phyloP scores from a whole-genome alignment of 495 filamentous ascomycete species.

The Saxophila tyrrhenica region DNA sequence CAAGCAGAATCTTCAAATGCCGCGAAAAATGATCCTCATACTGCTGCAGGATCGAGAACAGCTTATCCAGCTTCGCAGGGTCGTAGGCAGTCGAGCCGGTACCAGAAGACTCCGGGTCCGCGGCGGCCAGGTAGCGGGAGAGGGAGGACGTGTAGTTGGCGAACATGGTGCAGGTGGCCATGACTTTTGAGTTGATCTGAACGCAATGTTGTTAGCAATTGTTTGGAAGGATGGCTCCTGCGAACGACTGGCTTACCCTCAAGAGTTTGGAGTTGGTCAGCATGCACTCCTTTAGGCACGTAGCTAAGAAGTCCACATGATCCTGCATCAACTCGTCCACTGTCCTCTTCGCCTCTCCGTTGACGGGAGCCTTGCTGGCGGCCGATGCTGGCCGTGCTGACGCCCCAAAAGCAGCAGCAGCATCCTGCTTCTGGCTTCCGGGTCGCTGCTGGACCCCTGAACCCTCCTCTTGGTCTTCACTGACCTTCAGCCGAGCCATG shows the following conservation, averaged over 20 bases:
- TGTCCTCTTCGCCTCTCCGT: constrained; percentile 47
- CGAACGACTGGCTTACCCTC: constrained; percentile 45
- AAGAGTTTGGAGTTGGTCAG: constrained; percentile 89
- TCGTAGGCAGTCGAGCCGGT: constrained; percentile 38
- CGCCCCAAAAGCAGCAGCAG: background rate
- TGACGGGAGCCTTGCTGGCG: constrained; percentile 28
- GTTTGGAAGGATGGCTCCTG: background rate
- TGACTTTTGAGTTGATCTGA: constrained; percentile 90
- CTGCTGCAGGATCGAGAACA: constrained; percentile 71
- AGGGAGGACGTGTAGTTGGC: constrained; percentile 74
- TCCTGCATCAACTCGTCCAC: constrained; percentile 98
- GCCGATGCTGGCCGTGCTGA: constrained; percentile 7
- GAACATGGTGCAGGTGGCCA: constrained; percentile 86
- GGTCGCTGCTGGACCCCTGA: background rate
- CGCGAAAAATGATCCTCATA: constrained; percentile 88
- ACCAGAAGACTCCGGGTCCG: constrained; percentile 40
- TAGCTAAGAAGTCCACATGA: constrained; percentile 95
- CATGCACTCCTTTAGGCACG: constrained; percentile 98
- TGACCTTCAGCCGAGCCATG: constrained; percentile 68
- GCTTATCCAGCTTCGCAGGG: constrained; percentile 57
- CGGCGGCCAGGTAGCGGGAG: constrained; percentile 62
- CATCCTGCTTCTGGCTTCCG: background rate
- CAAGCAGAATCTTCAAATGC: constrained; percentile 82
- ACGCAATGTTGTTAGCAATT: background rate
- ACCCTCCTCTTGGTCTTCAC: constrained; percentile 27